Base-by-base conservation (phyloP, 2,329 filamentous ascomycete species). In the Coniochaeta pulveracea region DNA sequence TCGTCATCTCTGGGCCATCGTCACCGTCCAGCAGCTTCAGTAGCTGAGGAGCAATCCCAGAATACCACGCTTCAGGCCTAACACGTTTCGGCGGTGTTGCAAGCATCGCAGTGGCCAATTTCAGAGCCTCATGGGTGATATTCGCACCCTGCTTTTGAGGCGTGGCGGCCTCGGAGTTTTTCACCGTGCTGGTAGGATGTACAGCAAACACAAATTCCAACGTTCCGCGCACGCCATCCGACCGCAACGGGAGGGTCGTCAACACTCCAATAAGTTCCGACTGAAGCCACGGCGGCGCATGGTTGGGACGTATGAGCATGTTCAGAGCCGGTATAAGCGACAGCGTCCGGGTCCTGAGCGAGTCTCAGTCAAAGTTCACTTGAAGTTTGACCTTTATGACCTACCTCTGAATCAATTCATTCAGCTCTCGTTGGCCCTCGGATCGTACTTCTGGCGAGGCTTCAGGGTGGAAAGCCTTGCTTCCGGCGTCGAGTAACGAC, bases 161-260 rank as follows among this genome's bases (percentile, higher is more conserved):
- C 4, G 48, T 46, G 3, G 57, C 51, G 1, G 56, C 55, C 35
- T 65, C 61, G 6, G 58, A 52, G 1, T 49, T 34, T 43, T 54
- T 52, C 36, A 58, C 50, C 6, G 56, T 54, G 41, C 58, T 63
- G 39, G 69, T 64, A 0, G 78, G 71, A 39, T 82, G 78, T 6
- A 81, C 73, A 2, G 77, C 68, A 37, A 82, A 79, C 22, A 85
- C 63, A 46, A 84, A 84, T 47, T 84, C 79, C 39, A 84, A 61
- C 0, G 75, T 79, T 17, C 72, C 68, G 21, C 79, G 67, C 10
- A 85, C 75, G 12, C 80, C 80, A 39, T 73, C 66, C 3, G 60
- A 55, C 4, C 78, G 63, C 17, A 82, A 58, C 1, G 80, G 79
- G 8, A 84, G 47, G 10, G 63, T 49, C 2, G 76, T 73, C 27